Evolutionary conservation across 352 stramenopile genomes (phyloP), one percentile per base, ranked within the genome.

Genomic region (Globisporangium cystogenes): DNA sequence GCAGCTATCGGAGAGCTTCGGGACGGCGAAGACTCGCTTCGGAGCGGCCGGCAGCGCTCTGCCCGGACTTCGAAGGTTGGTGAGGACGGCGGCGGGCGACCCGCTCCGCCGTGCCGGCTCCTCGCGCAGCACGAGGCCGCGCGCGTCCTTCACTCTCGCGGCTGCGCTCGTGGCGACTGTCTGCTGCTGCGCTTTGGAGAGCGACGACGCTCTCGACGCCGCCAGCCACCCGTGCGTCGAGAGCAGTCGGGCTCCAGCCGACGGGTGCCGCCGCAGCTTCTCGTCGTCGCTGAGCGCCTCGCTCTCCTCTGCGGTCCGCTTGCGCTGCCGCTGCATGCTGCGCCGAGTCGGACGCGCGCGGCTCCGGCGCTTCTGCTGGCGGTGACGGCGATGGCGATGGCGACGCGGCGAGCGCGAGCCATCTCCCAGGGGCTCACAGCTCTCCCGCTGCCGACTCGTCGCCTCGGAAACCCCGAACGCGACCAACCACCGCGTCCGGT

Each of bases 21-120:
- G 67, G 11, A 76, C 55, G 33, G 50, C 64, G 20, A 46, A 57
- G n/a, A 76, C 55, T 18, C 68, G 63, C 47, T 26, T 45, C 40
- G 40, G 40, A 27, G 40, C 4, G 14, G 40, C 40, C 1, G n/a
- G n/a, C 4, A 7, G 40, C 8, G 21, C 12, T 45, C 40, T 10
- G 40, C 3, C 4, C 4, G 40, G 42, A 24, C 33, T 57, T 29
- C 21, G 31, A 41, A 23, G 40, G 40, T 15, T 23, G 23, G n/a
- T 2, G 10, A 16, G n/a, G 16, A 2, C 14, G 40, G 21, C n/a
- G 15, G 20, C 8, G n/a, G 40, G 11, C 5, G 40, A 23, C 7
- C 40, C 40, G 12, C 4, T 44, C 39, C 7, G 39, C 20, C 15
- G n/a, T 15, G 39, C 18, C 8, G 11, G 7, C 16, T 44, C 39